phyloP scores from a whole-genome alignment of 441 rosid genomes.

The Corymbia calophylla region DNA sequence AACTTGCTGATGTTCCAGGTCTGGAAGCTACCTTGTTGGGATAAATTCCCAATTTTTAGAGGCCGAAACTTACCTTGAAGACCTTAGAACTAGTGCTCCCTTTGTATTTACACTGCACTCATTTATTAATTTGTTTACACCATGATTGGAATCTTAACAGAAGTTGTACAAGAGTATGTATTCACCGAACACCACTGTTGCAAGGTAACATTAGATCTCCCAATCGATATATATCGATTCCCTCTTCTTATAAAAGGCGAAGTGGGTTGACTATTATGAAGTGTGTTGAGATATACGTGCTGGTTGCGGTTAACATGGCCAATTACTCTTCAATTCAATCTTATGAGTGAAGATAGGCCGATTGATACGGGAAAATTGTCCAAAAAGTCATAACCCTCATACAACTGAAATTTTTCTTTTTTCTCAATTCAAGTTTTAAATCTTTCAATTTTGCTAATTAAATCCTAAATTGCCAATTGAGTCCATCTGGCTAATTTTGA shows the following conservation, averaged over 20 bases:
- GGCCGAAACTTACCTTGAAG: background rate
- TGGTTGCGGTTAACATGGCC: background rate
- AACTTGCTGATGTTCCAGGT: too few relatives aligned
- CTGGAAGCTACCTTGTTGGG: background rate
- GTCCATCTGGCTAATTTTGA: too few relatives aligned
- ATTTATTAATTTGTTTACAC: background rate
- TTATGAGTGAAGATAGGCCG: background rate
- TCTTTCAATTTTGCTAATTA: too few relatives aligned
- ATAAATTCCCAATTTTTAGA: accelerated
- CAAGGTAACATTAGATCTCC: background rate
- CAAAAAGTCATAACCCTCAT: too few relatives aligned
- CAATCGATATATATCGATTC: background rate
- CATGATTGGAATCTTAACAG: background rate
- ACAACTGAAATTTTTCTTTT: too few relatives aligned
- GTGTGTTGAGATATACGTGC: background rate
- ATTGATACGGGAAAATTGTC: too few relatives aligned
- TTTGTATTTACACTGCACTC: background rate
- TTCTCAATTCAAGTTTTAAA: too few relatives aligned
- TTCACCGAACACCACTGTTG: background rate
- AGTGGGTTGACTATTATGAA: background rate
- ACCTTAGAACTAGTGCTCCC: background rate
- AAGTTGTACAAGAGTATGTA: background rate
- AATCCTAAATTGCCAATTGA: too few relatives aligned
- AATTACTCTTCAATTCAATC: background rate
- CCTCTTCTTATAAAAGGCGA: background rate